Evolutionary conservation across 352 stramenopile species (phyloP), one percentile per base, ranked within the genome.

Genomic region (Aphanomyces cochlioides): DNA sequence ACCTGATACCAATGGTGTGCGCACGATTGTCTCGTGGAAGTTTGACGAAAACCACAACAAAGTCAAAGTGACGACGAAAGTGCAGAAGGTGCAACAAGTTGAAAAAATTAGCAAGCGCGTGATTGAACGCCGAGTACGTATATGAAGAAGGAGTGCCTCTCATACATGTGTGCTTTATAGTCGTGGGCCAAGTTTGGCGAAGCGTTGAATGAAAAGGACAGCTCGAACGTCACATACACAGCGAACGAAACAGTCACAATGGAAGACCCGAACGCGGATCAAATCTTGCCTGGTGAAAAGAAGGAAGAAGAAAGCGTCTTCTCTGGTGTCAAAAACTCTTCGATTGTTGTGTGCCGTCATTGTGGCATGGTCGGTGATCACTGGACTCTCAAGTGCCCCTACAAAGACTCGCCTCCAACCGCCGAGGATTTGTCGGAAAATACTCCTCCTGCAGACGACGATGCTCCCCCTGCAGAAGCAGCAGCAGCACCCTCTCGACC

Each of bases 311-410:
- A 94, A 66, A 93, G 89, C 78, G 89, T 95, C 72, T 93, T 95
- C 53, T 82, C 82, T 5, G 84, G 85, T 64, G 84, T 93, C 74
- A 92, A 90, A 80, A 92, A 92, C 79, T 92, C 83, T 75, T 93
- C 84, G 28, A 96, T 96, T 65, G 87, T 96, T 28, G 85, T 93
- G 70, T 96, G 88, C 64, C 88, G 88, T 73, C 86, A 94, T 80
- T 96, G 88, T 89, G 86, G 88, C 61, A 94, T 96, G 85, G 85
- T 94, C 45, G 88, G 88, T 37, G 88, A 96, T 67, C 88, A 96
- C 67, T 96, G 88, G 88, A 96, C 88, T 66, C 84, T 96, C 75
- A 96, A 96, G 78, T 94, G 88, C 84, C 88, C 88, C 67, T 96
- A 96, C 84, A 96, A 94, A 77, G 87, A 96, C 76, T 92, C 87